A percentile compares a stretch with the other conserved stretches of the same genome.
phyloP scores from a whole-genome alignment of 73 alveolate species.

The Blepharisma stoltei region DNA sequence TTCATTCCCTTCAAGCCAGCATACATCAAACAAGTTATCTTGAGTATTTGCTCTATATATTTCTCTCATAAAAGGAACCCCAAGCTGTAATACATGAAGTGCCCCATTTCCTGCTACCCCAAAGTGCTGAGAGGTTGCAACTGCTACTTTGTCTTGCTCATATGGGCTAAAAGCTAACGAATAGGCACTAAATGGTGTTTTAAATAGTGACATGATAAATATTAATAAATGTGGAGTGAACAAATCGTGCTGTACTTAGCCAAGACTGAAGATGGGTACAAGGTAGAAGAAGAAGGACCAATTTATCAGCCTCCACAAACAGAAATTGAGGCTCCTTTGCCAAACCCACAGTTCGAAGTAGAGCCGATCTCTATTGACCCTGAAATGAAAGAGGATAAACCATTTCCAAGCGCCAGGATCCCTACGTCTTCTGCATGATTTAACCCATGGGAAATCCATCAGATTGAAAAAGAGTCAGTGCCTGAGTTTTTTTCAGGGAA shows the following conservation, averaged over 20 bases:
- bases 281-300: constrained; percentile 12
- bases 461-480: constrained; percentile 82
- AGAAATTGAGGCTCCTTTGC: neutral
- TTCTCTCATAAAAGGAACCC: constrained; percentile 36
- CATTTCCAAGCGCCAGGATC: constrained; percentile 21
- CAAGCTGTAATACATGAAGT: constrained; percentile 37
- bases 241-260: neutral
- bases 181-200: constrained; percentile 49
- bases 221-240: neutral
- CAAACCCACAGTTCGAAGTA: neutral
- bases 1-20: constrained; percentile 84
- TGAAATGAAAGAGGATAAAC: neutral
- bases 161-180: constrained; percentile 80
- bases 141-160: constrained; percentile 65
- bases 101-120: constrained; percentile 80
- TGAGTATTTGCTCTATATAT: constrained; percentile 43
- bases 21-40: constrained; percentile 84
- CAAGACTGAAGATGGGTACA: constrained; percentile 13
- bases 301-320: neutral
- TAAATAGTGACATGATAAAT: constrained; percentile 20
- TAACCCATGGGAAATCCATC: constrained; percentile 79
- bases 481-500: constrained; percentile 95
- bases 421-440: constrained; percentile 93
- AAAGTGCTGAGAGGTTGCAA: constrained; percentile 73
- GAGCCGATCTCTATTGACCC: constrained; percentile 11